Evolutionary conservation across 257 asterid genomes (phyloP), one percentile per base, ranked within the genome.

Genomic region (Euphrasia confusa): DNA sequence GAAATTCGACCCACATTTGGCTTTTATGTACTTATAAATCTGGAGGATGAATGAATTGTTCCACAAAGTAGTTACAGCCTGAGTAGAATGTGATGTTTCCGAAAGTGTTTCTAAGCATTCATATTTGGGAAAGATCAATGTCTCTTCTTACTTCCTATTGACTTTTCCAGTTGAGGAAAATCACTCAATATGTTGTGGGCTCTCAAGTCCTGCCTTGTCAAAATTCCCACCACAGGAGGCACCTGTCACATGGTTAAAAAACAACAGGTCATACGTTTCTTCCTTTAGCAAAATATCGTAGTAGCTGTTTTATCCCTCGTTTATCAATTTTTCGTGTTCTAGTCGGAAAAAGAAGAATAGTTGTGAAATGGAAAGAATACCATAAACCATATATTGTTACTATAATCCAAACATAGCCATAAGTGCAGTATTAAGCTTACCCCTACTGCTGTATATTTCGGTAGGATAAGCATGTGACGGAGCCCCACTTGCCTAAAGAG

Each of bases 141-240:
- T 10, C 83, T 73, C 76, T 77, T 85, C 76, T 76, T 72, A 35
- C 68, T 57, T 71, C 79, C 79, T 66, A 67, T 78, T 37, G 82
- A 66, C 71, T 73, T 85, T 15, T 72, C 83, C 70, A 88, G 85
- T 66, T 84, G 78, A 69, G 95, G 95, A 59, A 91, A 84, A 55
- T 73, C 88, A 62, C 78, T 75, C 85, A 86, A 72, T 66, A 85
- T 85, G 80, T 84, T 91, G 78, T 84, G 87, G 66, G 88, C 85
- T 67, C 86, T 86, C 79, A 85, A 76, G 80, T 88, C 98, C 81
- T 88, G 96, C 82, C 98, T 79, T 27, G 96, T 91, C 85, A 91
- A 79, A 72, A 91, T 81, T 78, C 94, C 98, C 44, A 78, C 88
- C 72, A 84, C 94, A 0, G 98, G 96, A 65, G 68, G 66, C 48